phyloP scores from a whole-genome alignment of 2,329 filamentous ascomycete species.

The Fusarium temperatum region DNA sequence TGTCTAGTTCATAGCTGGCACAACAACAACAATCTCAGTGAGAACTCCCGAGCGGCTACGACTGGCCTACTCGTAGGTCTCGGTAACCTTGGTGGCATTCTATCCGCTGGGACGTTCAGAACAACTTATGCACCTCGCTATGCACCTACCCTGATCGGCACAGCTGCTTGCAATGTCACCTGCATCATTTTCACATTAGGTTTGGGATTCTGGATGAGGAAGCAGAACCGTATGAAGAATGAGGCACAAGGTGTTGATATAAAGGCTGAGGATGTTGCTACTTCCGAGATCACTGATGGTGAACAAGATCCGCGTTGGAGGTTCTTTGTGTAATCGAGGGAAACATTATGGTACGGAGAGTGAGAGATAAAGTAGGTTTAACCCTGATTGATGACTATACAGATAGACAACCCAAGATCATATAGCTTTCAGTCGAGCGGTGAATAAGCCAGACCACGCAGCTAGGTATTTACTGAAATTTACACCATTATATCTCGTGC shows the following conservation, averaged over 20 bases:
- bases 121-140: slow-evolving; percentile 59
- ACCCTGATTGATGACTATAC: background rate
- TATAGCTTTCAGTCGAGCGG: background rate
- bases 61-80: slow-evolving; percentile 58
- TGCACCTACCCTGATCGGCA: slow-evolving; percentile 56
- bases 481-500: fast-evolving
- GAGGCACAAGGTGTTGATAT: background rate
- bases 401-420: fast-evolving
- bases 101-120: slow-evolving; percentile 57
- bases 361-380: fast-evolving
- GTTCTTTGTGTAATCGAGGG: background rate
- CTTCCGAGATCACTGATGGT: background rate
- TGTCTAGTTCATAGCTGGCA: slow-evolving; percentile 60
- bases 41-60: slow-evolving; percentile 57
- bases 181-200: slow-evolving; percentile 33
- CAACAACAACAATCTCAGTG: slow-evolving; percentile 62
- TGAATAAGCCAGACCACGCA: no score
- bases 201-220: slow-evolving; percentile 6
- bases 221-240: background rate
- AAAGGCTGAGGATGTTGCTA: background rate
- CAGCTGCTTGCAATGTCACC: slow-evolving; percentile 45
- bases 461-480: background rate
- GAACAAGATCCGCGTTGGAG: background rate
- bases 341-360: fast-evolving
- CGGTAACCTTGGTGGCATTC: slow-evolving; percentile 58